phyloP scores from a whole-genome alignment of 2,329 filamentous ascomycete species.

The Fusarium clavum region DNA sequence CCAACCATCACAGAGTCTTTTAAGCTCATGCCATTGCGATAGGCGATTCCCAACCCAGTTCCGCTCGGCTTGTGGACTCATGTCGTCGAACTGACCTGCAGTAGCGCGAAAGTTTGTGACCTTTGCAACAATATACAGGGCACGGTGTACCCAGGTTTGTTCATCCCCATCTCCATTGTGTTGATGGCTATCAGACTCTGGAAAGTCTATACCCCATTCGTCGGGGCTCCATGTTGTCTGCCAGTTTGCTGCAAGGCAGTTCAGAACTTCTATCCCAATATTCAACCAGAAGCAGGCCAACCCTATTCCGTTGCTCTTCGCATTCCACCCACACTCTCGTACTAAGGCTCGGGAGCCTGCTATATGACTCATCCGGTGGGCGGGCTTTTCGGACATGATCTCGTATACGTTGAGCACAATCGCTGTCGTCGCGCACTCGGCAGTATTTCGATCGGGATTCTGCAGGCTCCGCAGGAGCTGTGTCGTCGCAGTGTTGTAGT shows the following conservation, averaged over 20 bases:
- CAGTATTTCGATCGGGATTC: constrained; percentile 85
- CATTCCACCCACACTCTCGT: constrained; percentile 90
- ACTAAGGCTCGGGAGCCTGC: constrained; percentile 86
- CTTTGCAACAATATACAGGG: constrained; percentile 89
- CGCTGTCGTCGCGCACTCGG: constrained; percentile 87
- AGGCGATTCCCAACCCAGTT: constrained; percentile 72
- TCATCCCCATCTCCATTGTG: constrained; percentile 63
- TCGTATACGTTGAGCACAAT: constrained; percentile 93
- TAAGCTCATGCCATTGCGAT: constrained; percentile 83
- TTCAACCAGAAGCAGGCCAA: constrained; percentile 96
- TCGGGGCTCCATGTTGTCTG: constrained; percentile 89
- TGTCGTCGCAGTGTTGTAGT: constrained; percentile 87
- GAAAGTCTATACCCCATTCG: constrained; percentile 87
- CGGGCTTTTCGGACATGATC: constrained; percentile 84
- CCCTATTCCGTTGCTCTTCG: constrained; percentile 80
- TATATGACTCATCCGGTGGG: constrained; percentile 89
- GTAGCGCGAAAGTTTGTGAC: constrained; percentile 85
- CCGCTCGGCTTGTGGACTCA: constrained; percentile 72
- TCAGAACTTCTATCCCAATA: constrained; percentile 89
- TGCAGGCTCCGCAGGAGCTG: constrained; percentile 81
- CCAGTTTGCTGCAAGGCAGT: constrained; percentile 89
- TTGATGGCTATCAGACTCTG: constrained; percentile 57
- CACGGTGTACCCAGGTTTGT: constrained; percentile 88
- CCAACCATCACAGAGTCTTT: constrained; percentile 86
- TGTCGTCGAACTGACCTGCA: constrained; percentile 70